A percentile compares a stretch with the other conserved stretches of the same genome.
Evolutionary conservation across 1,284 basidiomycete species (phyloP).

Genomic region (Golubevia sp.): DNA sequence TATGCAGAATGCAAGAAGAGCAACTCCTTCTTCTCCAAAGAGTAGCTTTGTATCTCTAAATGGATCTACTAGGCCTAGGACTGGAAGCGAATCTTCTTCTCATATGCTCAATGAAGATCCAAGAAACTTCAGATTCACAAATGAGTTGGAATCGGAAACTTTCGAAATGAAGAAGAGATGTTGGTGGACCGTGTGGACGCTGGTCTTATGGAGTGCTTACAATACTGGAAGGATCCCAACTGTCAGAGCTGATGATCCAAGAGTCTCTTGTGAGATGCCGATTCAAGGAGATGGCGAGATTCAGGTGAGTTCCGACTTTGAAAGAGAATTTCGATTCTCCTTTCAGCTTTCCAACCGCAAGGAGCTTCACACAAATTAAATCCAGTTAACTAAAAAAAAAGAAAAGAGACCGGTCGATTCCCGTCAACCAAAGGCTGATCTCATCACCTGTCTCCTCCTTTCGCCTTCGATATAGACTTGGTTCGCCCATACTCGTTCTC

Average conservation of each 20-base stretch:
- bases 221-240: slow-evolving; percentile 47
- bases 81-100: background rate
- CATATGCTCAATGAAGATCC: background rate
- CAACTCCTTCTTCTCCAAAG: background rate
- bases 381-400: too few species aligned
- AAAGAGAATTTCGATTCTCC: too few species aligned
- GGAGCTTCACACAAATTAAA: too few species aligned
- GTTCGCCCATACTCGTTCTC: slow-evolving; percentile 33
- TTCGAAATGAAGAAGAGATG: slow-evolving; percentile 49
- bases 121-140: slow-evolving; percentile 1
- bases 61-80: too few species aligned
- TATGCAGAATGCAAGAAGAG: slow-evolving; percentile 22
- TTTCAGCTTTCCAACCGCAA: too few species aligned
- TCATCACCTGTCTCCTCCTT: too few species aligned
- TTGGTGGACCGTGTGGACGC: slow-evolving; percentile 50
- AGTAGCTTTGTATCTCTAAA: background rate
- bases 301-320: too few species aligned
- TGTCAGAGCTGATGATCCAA: slow-evolving; percentile 48
- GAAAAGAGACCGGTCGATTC: too few species aligned
- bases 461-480: too few species aligned
- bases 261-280: slow-evolving; percentile 47
- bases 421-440: too few species aligned
- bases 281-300: slow-evolving; percentile 3
- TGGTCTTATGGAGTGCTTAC: slow-evolving; percentile 45
- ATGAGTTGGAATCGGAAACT: slow-evolving; percentile 15